Evolutionary conservation across 441 rosid species (phyloP).

Genomic region (Populus hybrid): DNA sequence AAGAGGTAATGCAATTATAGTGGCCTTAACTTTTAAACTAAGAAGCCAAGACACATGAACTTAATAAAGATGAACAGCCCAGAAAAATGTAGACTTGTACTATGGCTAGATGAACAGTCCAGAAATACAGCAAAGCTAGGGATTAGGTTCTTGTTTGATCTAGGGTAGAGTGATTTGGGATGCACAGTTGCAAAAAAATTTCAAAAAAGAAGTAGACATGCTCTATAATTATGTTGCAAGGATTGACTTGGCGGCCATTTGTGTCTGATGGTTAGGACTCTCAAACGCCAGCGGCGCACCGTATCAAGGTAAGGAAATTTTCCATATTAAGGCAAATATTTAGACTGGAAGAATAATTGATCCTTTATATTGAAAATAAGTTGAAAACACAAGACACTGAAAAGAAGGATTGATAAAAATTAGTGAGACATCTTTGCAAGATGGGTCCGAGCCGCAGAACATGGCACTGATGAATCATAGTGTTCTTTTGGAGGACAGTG

Average conservation of each 20-base stretch:
- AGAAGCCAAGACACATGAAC: background rate
- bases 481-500: background rate
- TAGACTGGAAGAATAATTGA: conserved; percentile 14
- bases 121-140: background rate
- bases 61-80: too few relatives aligned
- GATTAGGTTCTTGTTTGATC: background rate
- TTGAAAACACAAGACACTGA: conserved; percentile 34
- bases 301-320: background rate
- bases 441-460: background rate
- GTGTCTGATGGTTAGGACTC: background rate
- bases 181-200: too few relatives aligned
- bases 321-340: conserved; percentile 13
- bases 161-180: background rate
- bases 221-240: too few relatives aligned
- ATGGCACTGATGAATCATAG: background rate
- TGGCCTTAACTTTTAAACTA: background rate
- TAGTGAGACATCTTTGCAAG: conserved; percentile 4
- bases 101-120: background rate
- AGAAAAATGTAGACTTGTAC: background rate
- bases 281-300: background rate
- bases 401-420: conserved; percentile 31
- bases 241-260: background rate
- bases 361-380: conserved; percentile 10
- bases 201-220: too few relatives aligned
- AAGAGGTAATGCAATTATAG: background rate